Conservation (phyloP, 148 eudicot genomes). For the Oxyria digyna region DNA sequence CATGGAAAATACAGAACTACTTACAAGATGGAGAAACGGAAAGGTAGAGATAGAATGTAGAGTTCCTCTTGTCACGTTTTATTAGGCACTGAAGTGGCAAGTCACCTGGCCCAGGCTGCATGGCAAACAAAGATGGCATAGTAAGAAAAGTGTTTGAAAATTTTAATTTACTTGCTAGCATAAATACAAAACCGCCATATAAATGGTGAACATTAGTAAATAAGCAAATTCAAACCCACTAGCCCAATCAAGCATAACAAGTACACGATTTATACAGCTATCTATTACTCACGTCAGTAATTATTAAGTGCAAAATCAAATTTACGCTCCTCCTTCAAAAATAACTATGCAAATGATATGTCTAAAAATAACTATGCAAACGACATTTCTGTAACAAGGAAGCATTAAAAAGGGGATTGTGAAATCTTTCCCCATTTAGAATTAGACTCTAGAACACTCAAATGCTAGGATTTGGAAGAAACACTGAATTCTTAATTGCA, state of each 20-base stretch:
- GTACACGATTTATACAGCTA: neutral
- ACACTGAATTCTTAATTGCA: neutral
- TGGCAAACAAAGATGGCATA: neutral
- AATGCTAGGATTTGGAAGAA: neutral
- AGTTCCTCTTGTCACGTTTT: conserved; percentile 75
- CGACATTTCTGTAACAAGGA: neutral
- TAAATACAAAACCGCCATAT: neutral
- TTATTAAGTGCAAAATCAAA: neutral
- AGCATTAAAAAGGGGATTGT: neutral
- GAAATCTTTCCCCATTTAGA: neutral
- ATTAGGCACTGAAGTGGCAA: conserved; percentile 78
- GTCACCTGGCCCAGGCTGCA: conserved; percentile 90
- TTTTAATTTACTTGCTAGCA: neutral
- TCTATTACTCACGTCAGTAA: neutral
- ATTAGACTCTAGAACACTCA: neutral
- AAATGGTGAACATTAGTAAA: neutral
- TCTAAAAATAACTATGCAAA: neutral
- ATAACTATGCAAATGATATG: neutral
- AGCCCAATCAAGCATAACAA: neutral
- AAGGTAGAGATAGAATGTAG: conserved; percentile 73
- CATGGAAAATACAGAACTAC: conserved; percentile 16
- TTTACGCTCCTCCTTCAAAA: neutral
- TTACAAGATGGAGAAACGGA: conserved; percentile 63
- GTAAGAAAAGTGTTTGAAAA: neutral
- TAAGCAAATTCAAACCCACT: neutral